Evolutionary conservation across 441 rosid genomes (phyloP).

Genomic region (Aleurites moluccanus): DNA sequence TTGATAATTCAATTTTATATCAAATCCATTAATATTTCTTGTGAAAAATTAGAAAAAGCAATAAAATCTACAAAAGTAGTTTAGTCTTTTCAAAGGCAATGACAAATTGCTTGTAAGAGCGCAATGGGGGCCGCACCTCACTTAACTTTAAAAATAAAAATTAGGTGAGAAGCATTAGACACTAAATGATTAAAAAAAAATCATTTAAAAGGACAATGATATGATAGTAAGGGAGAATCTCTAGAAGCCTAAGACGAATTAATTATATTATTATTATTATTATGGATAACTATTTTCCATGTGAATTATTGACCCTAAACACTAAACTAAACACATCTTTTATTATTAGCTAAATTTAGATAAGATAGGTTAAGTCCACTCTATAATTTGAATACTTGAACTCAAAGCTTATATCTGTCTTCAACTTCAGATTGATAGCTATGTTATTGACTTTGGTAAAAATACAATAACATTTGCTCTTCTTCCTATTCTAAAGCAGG

Average conservation of each 20-base stretch:
- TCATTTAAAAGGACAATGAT: not conserved
- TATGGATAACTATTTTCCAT: not conserved
- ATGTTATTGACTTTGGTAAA: constrained; percentile 15
- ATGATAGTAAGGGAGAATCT: not conserved
- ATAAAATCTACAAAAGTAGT: too few relatives aligned
- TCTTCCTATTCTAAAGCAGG: constrained; percentile 8
- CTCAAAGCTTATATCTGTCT: not conserved
- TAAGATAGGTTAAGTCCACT: constrained; percentile 4
- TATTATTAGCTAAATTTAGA: not conserved
- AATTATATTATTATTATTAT: not conserved
- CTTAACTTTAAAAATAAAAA: not conserved
- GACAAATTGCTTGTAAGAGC: not conserved
- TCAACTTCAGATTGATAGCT: constrained; percentile 9
- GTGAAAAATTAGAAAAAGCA: too few relatives aligned
- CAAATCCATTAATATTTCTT: too few relatives aligned
- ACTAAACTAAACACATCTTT: not conserved
- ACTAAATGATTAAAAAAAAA: constrained; percentile 2
- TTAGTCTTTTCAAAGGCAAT: not conserved
- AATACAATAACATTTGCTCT: constrained; percentile 2
- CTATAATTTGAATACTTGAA: not conserved
- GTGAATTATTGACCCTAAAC: not conserved
- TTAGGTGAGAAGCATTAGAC: not conserved
- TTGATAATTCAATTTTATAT: too few relatives aligned
- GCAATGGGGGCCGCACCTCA: not conserved
- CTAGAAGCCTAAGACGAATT: not conserved